These are phyloP conservation scores for Candida sphagnicola DNA, from an alignment of 805 yeast species.

Conservation along the genomic window DNA sequence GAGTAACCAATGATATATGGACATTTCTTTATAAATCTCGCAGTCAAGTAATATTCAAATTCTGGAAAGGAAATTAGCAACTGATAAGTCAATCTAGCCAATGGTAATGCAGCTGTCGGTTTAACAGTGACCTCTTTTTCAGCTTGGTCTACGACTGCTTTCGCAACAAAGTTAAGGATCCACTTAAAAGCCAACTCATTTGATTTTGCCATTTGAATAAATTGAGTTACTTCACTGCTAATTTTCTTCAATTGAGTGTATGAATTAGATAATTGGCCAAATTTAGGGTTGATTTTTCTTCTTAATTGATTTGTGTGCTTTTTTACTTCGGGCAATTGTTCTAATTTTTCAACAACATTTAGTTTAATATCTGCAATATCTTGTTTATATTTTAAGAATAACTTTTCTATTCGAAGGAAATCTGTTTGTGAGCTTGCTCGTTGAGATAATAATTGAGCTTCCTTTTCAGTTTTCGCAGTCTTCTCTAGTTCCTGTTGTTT, in stretches of 20 bases:
- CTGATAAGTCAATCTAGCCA: slow-evolving; percentile 61
- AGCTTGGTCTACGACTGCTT: slow-evolving; percentile 84
- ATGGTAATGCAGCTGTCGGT: slow-evolving; percentile 73
- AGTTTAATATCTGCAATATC: slow-evolving; percentile 56
- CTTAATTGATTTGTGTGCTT: slow-evolving; percentile 55
- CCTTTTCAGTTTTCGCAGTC: slow-evolving; percentile 15
- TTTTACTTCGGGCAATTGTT: slow-evolving; percentile 47
- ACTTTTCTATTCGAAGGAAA: slow-evolving; percentile 34
- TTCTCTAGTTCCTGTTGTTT: slow-evolving; percentile 12
- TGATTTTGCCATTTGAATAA: slow-evolving; percentile 46
- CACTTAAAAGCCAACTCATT: slow-evolving; percentile 59
- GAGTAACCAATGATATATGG: slow-evolving; percentile 83
- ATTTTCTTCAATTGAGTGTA: slow-evolving; percentile 52
- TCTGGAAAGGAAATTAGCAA: slow-evolving; percentile 48
- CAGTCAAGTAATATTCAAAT: slow-evolving; percentile 55
- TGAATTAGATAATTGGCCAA: slow-evolving; percentile 87
- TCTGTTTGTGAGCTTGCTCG: slow-evolving; percentile 30
- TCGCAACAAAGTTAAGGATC: slow-evolving; percentile 79
- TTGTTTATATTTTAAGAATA: slow-evolving; percentile 45
- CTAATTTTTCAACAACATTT: slow-evolving; percentile 53
- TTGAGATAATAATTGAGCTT: slow-evolving; percentile 13
- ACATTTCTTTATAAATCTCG: slow-evolving; percentile 87
- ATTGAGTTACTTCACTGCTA: slow-evolving; percentile 44
- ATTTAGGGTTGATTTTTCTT: slow-evolving; percentile 78
- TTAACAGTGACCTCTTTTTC: slow-evolving; percentile 86